A percentile compares a stretch with the other conserved stretches of the same genome.
Conservation (phyloP, 345 rosid species). For the Murraya koenigii region DNA sequence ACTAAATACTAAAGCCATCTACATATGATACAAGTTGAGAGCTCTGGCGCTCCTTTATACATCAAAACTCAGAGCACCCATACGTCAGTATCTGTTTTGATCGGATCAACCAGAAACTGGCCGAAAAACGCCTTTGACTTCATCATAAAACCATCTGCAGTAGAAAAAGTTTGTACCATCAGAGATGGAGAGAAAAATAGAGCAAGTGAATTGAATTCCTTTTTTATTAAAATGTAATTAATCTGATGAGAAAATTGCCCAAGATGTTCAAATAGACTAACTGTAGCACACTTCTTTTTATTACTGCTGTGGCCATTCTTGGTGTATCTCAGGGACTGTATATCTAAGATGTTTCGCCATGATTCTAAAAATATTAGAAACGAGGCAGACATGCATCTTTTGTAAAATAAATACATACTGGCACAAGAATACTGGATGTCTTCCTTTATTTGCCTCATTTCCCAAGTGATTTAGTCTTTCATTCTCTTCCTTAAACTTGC, state of each 20-base stretch:
- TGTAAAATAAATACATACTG: slow-evolving; percentile 37
- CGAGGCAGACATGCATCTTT: neutral
- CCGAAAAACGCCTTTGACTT: slow-evolving; percentile 50
- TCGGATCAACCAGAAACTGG: slow-evolving; percentile 44
- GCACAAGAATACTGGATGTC: slow-evolving; percentile 49
- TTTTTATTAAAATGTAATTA: neutral
- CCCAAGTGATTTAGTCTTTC: slow-evolving; percentile 41
- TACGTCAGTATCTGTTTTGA: slow-evolving; percentile 11
- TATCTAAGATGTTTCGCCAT: neutral
- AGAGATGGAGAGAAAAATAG: neutral
- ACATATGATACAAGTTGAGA: slow-evolving; percentile 23
- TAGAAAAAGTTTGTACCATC: neutral
- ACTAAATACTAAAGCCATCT: slow-evolving; percentile 1
- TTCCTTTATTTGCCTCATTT: slow-evolving; percentile 32
- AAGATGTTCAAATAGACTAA: neutral
- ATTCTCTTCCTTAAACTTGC: slow-evolving; percentile 49
- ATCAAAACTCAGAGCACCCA: slow-evolving; percentile 12
- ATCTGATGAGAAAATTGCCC: neutral
- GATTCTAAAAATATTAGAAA: neutral
- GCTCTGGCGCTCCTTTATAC: neutral
- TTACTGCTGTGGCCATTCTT: neutral
- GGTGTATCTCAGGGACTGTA: neutral
- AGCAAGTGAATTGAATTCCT: neutral
- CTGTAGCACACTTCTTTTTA: neutral
- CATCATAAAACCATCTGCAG: slow-evolving; percentile 73